Evolutionary conservation across 176 grass and related monocot species (phyloP), one percentile per base, ranked within the genome.

Genomic region (Oryza glaberrima): DNA sequence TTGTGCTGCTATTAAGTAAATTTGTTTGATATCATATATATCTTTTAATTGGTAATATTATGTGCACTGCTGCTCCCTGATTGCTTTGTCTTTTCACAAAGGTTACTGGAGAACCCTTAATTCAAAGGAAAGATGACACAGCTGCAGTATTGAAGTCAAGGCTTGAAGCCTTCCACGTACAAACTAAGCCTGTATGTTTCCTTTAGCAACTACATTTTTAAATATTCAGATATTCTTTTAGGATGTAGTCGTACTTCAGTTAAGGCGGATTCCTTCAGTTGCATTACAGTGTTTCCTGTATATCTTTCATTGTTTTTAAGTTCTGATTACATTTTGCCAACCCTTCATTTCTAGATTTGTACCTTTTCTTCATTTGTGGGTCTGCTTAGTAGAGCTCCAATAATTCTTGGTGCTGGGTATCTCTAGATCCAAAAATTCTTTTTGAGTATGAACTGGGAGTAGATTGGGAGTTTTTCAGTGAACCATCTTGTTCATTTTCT

Each of bases 41-140:
- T 80, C 69, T 19, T 75, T 49, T 1, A 65, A 45, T 20, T 69
- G 48, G 7, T 48, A 75, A 47, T 70, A 76, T 40, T 61, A 4
- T 77, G 1, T 22, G 8, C 28, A 60, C 11, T 14, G 36, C 9
- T 44, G 30, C 19, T 5, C 0, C 69, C 19, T 67, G 34, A 48
- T 58, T 75, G 15, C 25, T 60, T 81, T 11, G 45, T 54, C 34
- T 86, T 86, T 14, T 58, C 73, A 17, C 68, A 14, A 87, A 98
- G 96, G 93, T 98, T 76, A 89, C 96, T 35, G 96, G 96, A 80
- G 96, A 98, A 64, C 91, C 91, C 16, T 79, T 98, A 85, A 94
- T 98, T 80, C 96, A 98, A 83, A 96, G 96, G 84, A 98, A 85
- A 89, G 96, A 98, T 90, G 96, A 98, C 86, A 98, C 93, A 36